Evolutionary conservation across 2,329 filamentous ascomycete genomes (phyloP).

Genomic region (Curvularia verruculosa): DNA sequence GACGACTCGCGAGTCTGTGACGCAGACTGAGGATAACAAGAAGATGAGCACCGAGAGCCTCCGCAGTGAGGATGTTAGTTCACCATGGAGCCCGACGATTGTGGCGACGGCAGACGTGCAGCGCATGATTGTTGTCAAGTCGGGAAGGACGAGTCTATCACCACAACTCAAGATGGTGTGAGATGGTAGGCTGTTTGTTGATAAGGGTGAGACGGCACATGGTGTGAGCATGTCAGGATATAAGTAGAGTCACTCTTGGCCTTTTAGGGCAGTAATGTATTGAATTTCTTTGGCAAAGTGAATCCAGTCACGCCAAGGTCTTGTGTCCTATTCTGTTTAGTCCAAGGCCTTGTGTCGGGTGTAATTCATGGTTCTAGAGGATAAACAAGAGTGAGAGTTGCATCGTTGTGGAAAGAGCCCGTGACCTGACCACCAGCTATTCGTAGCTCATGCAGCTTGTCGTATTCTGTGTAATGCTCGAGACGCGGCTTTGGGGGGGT

Average conservation of each 20-base stretch:
- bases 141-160: slow-evolving; percentile 10
- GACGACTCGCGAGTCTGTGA: slow-evolving; percentile 10
- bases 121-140: slow-evolving; percentile 18
- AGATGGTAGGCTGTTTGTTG: background rate
- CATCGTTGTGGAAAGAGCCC: background rate
- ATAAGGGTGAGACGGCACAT: too few species aligned
- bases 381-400: background rate
- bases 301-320: too few species aligned
- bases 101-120: slow-evolving; percentile 25
- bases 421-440: background rate
- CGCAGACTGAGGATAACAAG: slow-evolving; percentile 13
- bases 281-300: background rate
- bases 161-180: background rate
- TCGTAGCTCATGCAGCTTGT: background rate
- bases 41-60: slow-evolving; percentile 15
- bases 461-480: background rate
- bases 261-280: background rate
- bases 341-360: background rate
- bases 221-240: background rate
- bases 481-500: background rate
- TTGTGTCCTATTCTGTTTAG: background rate
- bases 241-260: background rate
- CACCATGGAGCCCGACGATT: slow-evolving; percentile 30
- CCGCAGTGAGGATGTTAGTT: slow-evolving; percentile 7
- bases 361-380: background rate